Evolutionary conservation across 169 alveolate genomes (phyloP).

Genomic region (Plasmodium inui): DNA sequence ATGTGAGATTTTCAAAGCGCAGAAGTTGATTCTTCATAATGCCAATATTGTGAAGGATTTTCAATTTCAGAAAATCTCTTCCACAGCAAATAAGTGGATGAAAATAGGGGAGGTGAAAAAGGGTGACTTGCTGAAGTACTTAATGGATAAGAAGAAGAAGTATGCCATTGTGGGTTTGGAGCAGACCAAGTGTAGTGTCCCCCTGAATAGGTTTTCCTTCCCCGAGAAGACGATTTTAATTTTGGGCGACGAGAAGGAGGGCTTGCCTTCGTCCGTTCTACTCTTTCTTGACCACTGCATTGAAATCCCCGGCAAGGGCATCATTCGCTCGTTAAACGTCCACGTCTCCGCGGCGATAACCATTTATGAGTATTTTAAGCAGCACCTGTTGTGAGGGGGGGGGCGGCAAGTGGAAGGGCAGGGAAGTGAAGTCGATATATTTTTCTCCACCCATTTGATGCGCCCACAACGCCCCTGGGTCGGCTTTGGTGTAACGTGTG

Average conservation of each 20-base stretch:
- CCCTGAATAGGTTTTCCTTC: constrained; percentile 84
- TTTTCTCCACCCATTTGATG: not conserved
- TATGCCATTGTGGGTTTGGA: constrained; percentile 91
- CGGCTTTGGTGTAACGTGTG: not conserved
- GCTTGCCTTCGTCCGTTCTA: constrained; percentile 91
- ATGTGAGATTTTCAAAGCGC: constrained; percentile 90
- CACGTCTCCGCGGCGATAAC: constrained; percentile 93
- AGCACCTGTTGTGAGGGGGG: constrained; percentile 47
- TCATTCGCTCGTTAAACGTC: constrained; percentile 93
- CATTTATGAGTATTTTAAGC: constrained; percentile 91
- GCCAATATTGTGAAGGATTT: constrained; percentile 81
- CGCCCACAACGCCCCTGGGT: not conserved
- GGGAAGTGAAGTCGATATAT: not conserved
- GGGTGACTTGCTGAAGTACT: constrained; percentile 77
- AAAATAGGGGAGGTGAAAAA: constrained; percentile 87
- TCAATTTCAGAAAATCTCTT: constrained; percentile 88
- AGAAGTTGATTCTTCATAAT: constrained; percentile 79
- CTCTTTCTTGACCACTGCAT: constrained; percentile 89
- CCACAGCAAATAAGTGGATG: constrained; percentile 93
- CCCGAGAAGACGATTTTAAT: constrained; percentile 89
- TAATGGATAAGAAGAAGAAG: constrained; percentile 84
- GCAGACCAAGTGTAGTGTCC: constrained; percentile 89
- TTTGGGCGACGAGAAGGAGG: constrained; percentile 94
- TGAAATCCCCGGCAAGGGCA: constrained; percentile 93
- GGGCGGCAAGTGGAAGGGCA: not conserved